These are phyloP conservation scores for Camillea tinctor DNA, from an alignment of 2,329 filamentous ascomycete species.

Conservation along the genomic window DNA sequence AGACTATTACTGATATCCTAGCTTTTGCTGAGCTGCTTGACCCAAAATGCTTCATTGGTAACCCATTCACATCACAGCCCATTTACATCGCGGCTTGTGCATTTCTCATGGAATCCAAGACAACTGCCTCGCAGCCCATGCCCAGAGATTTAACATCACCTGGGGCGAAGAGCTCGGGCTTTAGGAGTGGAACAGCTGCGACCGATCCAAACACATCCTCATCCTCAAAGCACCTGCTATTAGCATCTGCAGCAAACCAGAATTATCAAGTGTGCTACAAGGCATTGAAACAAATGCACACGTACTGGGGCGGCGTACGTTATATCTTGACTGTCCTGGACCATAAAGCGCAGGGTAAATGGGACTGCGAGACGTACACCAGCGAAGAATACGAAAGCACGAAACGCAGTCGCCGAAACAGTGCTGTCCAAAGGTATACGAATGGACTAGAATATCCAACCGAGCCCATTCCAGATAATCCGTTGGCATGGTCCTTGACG, in stretches of 20 bases:
- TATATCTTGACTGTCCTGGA: constrained; percentile 86
- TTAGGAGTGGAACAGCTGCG: constrained; percentile 13
- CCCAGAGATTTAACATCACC: constrained; percentile 56
- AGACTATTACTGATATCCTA: constrained; percentile 86
- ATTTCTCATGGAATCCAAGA: constrained; percentile 78
- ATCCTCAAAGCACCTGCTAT: constrained; percentile 67
- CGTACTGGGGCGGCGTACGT: constrained; percentile 82
- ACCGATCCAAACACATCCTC: constrained; percentile 42
- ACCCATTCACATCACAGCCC: constrained; percentile 85
- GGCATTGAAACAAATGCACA: constrained; percentile 75
- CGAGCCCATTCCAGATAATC: constrained; percentile 45
- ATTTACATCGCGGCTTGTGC: constrained; percentile 91
- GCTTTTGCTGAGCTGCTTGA: constrained; percentile 85
- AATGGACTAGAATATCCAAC: constrained; percentile 43
- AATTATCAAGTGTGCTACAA: constrained; percentile 88
- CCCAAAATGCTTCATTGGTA: constrained; percentile 80
- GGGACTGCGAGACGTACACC: constrained; percentile 68
- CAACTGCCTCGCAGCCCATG: constrained; percentile 64
- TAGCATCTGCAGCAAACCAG: constrained; percentile 78
- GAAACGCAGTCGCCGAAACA: constrained; percentile 47
- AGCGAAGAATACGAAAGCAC: constrained; percentile 76
- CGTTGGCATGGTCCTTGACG: constrained; percentile 82
- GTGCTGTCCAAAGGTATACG: constrained; percentile 45
- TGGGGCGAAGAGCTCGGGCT: constrained; percentile 26
- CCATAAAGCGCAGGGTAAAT: constrained; percentile 83